Percentiles rank a stretch among this genome's conserved stretches.
These are phyloP conservation scores for Spathaspora sp. DNA, from an alignment of 1,139 yeast species.

Conservation along the genomic window DNA sequence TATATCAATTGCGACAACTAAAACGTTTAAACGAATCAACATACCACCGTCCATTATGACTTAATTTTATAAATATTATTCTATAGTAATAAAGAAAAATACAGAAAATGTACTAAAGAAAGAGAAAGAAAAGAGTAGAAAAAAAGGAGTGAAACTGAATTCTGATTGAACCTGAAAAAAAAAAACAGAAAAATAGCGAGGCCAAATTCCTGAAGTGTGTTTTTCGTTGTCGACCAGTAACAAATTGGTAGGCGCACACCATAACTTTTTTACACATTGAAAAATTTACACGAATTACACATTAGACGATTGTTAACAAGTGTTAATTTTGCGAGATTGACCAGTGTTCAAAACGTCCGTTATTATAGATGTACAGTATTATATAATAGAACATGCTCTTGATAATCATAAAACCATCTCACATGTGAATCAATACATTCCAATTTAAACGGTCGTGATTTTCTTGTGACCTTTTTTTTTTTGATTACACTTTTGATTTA, in stretches of 20 bases:
- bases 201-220: conserved; percentile 2
- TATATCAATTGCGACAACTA: conserved; percentile 1
- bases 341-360: too few species aligned
- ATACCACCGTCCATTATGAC: conserved; percentile 49
- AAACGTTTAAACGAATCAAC: conserved; percentile 16
- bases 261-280: not conserved
- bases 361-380: too few species aligned
- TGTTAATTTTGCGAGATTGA: not conserved
- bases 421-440: too few species aligned
- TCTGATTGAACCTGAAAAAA: not conserved
- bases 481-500: too few species aligned
- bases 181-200: conserved; percentile 4
- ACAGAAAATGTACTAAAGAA: conserved; percentile 2
- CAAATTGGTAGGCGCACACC: conserved; percentile 1
- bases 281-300: not conserved
- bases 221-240: conserved; percentile 3
- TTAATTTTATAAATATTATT: conserved; percentile 5
- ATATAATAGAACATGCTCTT: too few species aligned
- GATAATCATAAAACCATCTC: too few species aligned
- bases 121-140: conserved; percentile 9
- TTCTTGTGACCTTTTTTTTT: too few species aligned
- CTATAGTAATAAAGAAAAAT: conserved; percentile 4
- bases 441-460: too few species aligned
- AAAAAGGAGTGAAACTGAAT: conserved; percentile 12
- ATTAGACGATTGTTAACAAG: not conserved